Percentiles rank a stretch among this genome's conserved stretches.
Evolutionary conservation across 1,139 yeast genomes (phyloP).

Genomic region (Zygosaccharomyces pseudobailii): DNA sequence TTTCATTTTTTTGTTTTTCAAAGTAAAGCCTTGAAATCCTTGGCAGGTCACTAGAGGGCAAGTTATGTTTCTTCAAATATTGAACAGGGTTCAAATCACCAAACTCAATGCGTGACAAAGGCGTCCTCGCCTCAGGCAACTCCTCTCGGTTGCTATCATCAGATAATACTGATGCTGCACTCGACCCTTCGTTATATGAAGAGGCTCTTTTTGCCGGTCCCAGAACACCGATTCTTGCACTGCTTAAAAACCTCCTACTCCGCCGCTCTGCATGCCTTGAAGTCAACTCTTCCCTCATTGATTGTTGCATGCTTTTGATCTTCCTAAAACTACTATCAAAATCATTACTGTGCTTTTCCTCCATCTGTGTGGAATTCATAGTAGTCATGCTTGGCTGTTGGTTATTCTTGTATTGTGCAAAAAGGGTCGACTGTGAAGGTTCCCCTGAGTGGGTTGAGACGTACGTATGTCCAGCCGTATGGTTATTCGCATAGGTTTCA

Average conservation of each 20-base stretch:
- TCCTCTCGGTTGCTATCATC: neutral
- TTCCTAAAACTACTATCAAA: conserved; percentile 17
- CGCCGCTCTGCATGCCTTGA: conserved; percentile 34
- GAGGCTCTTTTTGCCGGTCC: conserved; percentile 39
- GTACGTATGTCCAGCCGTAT: conserved; percentile 15
- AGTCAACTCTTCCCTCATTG: conserved; percentile 27
- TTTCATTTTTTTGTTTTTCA: conserved; percentile 35
- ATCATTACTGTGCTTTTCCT: conserved; percentile 6
- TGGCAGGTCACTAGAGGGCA: conserved; percentile 37
- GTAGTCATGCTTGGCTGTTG: conserved; percentile 27
- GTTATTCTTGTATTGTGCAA: conserved; percentile 17
- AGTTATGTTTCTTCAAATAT: conserved; percentile 34
- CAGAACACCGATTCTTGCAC: conserved; percentile 27
- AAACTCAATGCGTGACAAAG: conserved; percentile 26
- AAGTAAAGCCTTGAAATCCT: conserved; percentile 35
- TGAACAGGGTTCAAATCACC: conserved; percentile 39
- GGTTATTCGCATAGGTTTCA: conserved; percentile 7
- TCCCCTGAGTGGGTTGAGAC: conserved; percentile 18
- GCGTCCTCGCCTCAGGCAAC: neutral
- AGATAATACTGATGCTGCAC: neutral
- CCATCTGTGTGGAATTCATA: conserved; percentile 14
- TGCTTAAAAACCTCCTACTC: conserved; percentile 29
- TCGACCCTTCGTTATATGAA: conserved; percentile 7
- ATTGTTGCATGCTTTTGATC: conserved; percentile 24
- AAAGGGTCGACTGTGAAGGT: conserved; percentile 24